A percentile compares a stretch with the other conserved stretches of the same genome.
Evolutionary conservation across 2,329 filamentous ascomycete species (phyloP).

Genomic region (Fusarium oligoseptatum): DNA sequence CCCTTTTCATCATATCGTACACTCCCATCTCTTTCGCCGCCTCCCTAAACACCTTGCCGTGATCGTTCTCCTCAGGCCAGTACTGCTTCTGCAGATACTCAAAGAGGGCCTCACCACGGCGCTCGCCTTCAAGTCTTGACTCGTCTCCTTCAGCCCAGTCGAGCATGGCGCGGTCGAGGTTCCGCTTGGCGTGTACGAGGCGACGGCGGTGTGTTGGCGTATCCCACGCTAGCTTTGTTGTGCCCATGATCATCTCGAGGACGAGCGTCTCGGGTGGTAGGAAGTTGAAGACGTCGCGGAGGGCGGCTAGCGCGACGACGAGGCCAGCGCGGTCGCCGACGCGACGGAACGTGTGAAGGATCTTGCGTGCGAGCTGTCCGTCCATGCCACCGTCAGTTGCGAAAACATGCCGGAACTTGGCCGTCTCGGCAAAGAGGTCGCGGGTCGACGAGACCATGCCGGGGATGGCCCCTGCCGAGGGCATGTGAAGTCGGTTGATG

Average conservation of each 20-base stretch:
- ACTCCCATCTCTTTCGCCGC: conserved; percentile 61
- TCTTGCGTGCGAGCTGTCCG: conserved; percentile 61
- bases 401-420: conserved; percentile 63
- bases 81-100: conserved; percentile 58
- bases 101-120: conserved; percentile 56
- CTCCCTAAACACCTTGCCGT: conserved; percentile 47
- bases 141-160: conserved; percentile 48
- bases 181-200: conserved; percentile 58
- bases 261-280: conserved; percentile 60
- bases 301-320: conserved; percentile 59
- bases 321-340: conserved; percentile 60
- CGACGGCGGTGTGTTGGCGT: conserved; percentile 55
- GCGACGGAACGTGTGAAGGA: conserved; percentile 65
- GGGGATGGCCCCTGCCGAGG: conserved; percentile 47
- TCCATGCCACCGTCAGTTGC: conserved; percentile 57
- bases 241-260: conserved; percentile 61
- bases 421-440: conserved; percentile 61
- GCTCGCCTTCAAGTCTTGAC: conserved; percentile 52
- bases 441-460: conserved; percentile 54
- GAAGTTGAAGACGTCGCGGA: conserved; percentile 60
- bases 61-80: conserved; percentile 48
- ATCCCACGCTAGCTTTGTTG: conserved; percentile 59
- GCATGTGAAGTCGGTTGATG: conserved; percentile 61
- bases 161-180: conserved; percentile 56
- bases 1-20: conserved; percentile 49